A percentile compares a stretch with the other conserved stretches of the same genome.
Evolutionary conservation across 2,329 filamentous ascomycete species (phyloP).

Genomic region (Celoporthe dispersa): DNA sequence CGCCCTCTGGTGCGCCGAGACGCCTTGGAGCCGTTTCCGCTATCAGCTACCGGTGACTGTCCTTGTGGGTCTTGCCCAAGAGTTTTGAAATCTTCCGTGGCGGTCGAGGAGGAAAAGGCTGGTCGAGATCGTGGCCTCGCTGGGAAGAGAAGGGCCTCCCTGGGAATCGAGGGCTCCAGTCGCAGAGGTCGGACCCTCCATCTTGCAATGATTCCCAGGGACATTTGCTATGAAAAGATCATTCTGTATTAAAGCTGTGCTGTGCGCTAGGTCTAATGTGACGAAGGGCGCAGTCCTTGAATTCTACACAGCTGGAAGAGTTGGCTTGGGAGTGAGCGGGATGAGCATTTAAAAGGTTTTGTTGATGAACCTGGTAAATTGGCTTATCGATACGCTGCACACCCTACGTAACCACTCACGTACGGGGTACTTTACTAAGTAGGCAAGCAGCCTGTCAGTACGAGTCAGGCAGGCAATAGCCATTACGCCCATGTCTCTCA

Average conservation of each 20-base stretch:
- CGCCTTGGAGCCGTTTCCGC: background rate
- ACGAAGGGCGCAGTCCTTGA: constrained; percentile 14
- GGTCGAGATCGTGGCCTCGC: constrained; percentile 11
- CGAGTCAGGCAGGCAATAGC: background rate
- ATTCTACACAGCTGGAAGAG: background rate
- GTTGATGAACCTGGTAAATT: background rate
- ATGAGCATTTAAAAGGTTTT: constrained; percentile 7
- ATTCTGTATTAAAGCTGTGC: constrained; percentile 35
- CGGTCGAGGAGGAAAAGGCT: constrained; percentile 5
- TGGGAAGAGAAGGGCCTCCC: constrained; percentile 26
- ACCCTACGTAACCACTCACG: background rate
- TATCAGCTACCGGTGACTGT: background rate
- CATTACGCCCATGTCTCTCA: too few relatives aligned
- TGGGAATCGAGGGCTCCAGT: constrained; percentile 36
- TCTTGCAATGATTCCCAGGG: constrained; percentile 48
- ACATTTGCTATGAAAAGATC: constrained; percentile 50
- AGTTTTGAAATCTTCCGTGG: background rate
- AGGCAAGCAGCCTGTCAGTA: background rate
- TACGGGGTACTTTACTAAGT: background rate
- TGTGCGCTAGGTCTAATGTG: constrained; percentile 16
- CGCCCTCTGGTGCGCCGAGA: background rate
- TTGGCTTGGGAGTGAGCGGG: background rate
- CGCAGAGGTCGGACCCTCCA: constrained; percentile 47
- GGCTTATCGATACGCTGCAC: constrained; percentile 7
- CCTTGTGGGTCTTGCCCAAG: background rate